Evolutionary conservation across 176 grass and related monocot genomes (phyloP).

Genomic region (Bothriochloa decipiens): DNA sequence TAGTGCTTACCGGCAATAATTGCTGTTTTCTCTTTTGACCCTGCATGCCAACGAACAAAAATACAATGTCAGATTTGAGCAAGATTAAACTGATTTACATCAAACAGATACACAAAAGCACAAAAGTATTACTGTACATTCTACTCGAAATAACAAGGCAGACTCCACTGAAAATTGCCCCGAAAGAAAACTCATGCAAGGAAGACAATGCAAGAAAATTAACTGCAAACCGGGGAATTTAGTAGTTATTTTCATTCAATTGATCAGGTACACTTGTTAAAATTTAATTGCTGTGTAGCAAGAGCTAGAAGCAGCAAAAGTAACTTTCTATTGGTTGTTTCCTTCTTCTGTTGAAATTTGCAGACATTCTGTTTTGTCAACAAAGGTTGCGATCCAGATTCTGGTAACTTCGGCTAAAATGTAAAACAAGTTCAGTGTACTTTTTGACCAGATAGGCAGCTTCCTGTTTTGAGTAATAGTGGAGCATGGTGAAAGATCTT

Average conservation of each 20-base stretch:
- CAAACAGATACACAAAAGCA: background rate
- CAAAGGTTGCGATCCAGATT: background rate
- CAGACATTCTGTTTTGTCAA: background rate
- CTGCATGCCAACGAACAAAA: background rate
- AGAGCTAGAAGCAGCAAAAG: background rate
- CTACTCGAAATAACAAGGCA: background rate
- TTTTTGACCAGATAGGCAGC: constrained; percentile 10
- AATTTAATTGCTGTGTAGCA: no score
- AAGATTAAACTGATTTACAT: background rate
- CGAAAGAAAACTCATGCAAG: background rate
- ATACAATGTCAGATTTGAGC: background rate
- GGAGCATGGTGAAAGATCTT: background rate
- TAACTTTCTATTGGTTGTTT: constrained; percentile 28
- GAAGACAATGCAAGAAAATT: background rate
- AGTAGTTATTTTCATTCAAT: background rate
- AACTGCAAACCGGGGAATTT: background rate
- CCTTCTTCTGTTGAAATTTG: background rate
- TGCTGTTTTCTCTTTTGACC: background rate
- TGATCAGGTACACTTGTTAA: background rate
- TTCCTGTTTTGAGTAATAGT: background rate
- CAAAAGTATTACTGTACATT: background rate
- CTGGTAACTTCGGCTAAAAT: background rate
- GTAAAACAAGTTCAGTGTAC: background rate
- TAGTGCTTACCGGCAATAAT: background rate
- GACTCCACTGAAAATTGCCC: no score